phyloP scores from a whole-genome alignment of 1,284 basidiomycete genomes.

The Naganishia sp. region DNA sequence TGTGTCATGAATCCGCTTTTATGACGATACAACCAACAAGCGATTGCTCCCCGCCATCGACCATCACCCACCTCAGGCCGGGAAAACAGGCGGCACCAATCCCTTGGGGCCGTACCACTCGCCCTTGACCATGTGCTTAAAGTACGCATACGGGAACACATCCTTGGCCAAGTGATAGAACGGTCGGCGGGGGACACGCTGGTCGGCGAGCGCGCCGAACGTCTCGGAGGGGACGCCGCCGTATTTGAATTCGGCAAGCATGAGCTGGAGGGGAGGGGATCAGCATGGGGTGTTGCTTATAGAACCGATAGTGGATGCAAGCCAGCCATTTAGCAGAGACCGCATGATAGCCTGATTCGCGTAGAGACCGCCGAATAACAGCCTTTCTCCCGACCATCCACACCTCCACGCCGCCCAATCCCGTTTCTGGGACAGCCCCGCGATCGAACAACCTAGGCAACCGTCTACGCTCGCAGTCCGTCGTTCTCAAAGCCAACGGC shows the following conservation, averaged over 20 bases:
- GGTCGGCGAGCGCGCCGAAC: conserved; percentile 70
- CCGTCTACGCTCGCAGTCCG: too few relatives aligned
- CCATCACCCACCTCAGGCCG: not conserved
- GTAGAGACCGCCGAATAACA: too few relatives aligned
- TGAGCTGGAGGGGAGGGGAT: conserved; percentile 74
- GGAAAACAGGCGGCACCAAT: conserved; percentile 42
- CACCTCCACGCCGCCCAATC: too few relatives aligned
- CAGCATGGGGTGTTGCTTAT: not conserved
- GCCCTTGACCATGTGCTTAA: conserved; percentile 73
- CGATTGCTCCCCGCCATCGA: not conserved
- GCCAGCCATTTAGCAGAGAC: too few relatives aligned
- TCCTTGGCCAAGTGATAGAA: conserved; percentile 93
- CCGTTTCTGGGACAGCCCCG: too few relatives aligned
- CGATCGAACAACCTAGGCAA: too few relatives aligned
- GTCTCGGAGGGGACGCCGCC: conserved; percentile 82
- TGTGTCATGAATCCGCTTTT: too few relatives aligned
- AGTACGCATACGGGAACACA: conserved; percentile 87
- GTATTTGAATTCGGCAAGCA: conserved; percentile 72
- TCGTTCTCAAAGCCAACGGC: too few relatives aligned
- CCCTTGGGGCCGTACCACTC: conserved; percentile 53
- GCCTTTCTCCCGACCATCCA: too few relatives aligned
- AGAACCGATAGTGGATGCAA: too few relatives aligned
- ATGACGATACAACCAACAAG: not conserved
- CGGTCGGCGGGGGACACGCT: conserved; percentile 62
- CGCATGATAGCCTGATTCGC: too few relatives aligned